These are phyloP conservation scores for Colletotrichum sp. DNA, from an alignment of 2,329 filamentous ascomycete genomes.

Conservation along the genomic window DNA sequence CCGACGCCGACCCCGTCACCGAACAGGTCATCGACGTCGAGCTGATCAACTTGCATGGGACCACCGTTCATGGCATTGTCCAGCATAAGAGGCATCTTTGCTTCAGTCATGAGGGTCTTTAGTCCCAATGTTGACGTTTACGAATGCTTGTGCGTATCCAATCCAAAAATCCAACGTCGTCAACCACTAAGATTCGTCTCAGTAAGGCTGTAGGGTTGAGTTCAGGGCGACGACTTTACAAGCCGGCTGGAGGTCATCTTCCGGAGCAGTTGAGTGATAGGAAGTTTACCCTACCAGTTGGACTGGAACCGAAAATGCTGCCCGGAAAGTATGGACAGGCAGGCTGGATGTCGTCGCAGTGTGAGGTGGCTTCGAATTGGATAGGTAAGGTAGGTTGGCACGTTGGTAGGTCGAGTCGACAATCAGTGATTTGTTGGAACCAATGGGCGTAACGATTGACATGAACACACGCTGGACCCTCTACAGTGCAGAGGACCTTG, in stretches of 20 bases:
- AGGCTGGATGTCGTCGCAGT: background rate
- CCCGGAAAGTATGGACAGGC: background rate
- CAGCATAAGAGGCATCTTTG: constrained; percentile 58
- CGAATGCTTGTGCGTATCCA: background rate
- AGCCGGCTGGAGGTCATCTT: constrained; percentile 6
- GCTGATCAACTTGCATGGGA: constrained; percentile 53
- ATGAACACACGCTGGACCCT: background rate
- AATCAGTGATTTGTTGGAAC: background rate
- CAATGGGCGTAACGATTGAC: background rate
- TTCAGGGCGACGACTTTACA: background rate
- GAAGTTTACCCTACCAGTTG: background rate
- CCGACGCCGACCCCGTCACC: constrained; percentile 66
- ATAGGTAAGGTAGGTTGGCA: background rate
- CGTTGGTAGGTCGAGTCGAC: background rate
- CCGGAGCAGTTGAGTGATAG: background rate
- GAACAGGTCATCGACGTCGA: constrained; percentile 77
- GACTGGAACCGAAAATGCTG: background rate
- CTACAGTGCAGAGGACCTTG: background rate
- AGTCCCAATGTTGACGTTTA: background rate
- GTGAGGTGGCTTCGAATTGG: background rate
- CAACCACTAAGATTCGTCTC: background rate
- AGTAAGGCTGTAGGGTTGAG: background rate
- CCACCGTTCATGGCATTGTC: constrained; percentile 50
- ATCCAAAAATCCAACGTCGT: background rate
- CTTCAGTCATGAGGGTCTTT: constrained; percentile 30